phyloP scores from a whole-genome alignment of 176 grass and related monocot species.

The Oryza glumipatula region DNA sequence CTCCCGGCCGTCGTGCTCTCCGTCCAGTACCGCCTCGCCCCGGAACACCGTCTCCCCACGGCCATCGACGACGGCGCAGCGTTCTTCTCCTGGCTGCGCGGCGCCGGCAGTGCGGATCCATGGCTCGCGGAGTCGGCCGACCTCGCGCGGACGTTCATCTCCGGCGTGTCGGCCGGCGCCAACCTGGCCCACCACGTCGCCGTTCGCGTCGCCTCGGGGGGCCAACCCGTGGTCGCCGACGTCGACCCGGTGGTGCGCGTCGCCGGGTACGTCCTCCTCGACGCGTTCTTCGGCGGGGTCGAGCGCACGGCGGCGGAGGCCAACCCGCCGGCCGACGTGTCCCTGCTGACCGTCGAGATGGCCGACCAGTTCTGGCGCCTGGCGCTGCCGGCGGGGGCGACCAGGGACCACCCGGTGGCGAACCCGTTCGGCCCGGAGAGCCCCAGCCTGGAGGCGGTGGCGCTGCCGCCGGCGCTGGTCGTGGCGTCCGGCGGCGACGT shows the following conservation, averaged over 20 bases:
- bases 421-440: conserved; percentile 66
- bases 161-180: conserved; percentile 27
- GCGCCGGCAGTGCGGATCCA: not conserved
- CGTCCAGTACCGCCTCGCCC: conserved; percentile 62
- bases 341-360: conserved; percentile 40
- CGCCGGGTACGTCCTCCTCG: conserved; percentile 46
- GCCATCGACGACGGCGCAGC: conserved; percentile 59
- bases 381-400: conserved; percentile 49
- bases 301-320: conserved; percentile 44
- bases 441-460: not conserved
- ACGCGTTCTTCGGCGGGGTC: conserved; percentile 53
- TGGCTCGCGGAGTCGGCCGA: conserved; percentile 25
- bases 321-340: conserved; percentile 34
- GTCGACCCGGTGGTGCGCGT: conserved; percentile 20
- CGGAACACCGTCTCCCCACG: conserved; percentile 61
- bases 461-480: conserved; percentile 52
- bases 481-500: conserved; percentile 56
- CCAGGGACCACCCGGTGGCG: conserved; percentile 56
- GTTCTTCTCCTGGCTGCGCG: conserved; percentile 44
- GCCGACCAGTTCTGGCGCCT: conserved; percentile 64
- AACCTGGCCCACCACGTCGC: conserved; percentile 35
- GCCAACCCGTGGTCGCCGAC: not conserved
- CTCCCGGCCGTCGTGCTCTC: conserved; percentile 52
- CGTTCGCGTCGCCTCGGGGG: not conserved
- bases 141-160: conserved; percentile 10